These are phyloP conservation scores for Tirmania nivea DNA, from an alignment of 495 filamentous ascomycete species.

Conservation along the genomic window DNA sequence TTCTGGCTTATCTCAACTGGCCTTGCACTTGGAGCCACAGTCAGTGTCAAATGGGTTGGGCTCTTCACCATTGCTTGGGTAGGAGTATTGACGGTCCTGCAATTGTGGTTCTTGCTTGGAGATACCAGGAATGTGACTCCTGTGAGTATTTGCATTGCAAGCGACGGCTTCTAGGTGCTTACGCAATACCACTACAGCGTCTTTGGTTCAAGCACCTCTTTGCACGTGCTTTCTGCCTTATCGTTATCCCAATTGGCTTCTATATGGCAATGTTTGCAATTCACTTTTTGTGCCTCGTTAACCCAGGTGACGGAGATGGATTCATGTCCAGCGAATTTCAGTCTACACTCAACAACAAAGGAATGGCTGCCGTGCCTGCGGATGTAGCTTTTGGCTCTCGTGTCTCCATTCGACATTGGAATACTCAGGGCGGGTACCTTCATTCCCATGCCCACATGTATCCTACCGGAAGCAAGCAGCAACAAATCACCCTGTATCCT, in stretches of 20 bases:
- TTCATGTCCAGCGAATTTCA: slow-evolving; percentile 99
- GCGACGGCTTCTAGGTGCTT: no score
- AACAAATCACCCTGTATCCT: slow-evolving; percentile 93
- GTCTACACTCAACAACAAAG: slow-evolving; percentile 85
- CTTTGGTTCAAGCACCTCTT: slow-evolving; percentile 90
- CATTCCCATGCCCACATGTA: slow-evolving; percentile 97
- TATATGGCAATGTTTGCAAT: slow-evolving; percentile 93
- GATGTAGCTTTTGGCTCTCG: slow-evolving; percentile 79
- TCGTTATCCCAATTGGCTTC: slow-evolving; percentile 70
- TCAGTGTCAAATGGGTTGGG: slow-evolving; percentile 97
- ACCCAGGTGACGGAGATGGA: slow-evolving; percentile 91
- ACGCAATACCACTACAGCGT: slow-evolving; percentile 25
- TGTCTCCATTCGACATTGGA: slow-evolving; percentile 69
- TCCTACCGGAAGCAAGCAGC: slow-evolving; percentile 87
- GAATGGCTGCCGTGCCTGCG: slow-evolving; percentile 82
- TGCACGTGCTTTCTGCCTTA: slow-evolving; percentile 75
- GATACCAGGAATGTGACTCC: slow-evolving; percentile 66
- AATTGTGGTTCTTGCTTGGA: slow-evolving; percentile 85
- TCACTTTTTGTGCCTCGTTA: slow-evolving; percentile 78
- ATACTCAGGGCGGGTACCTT: slow-evolving; percentile 92
- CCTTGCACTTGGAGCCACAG: slow-evolving; percentile 67
- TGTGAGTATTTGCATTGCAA: slow-evolving; percentile 21
- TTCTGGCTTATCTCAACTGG: slow-evolving; percentile 87
- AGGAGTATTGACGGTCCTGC: slow-evolving; percentile 67
- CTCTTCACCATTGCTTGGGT: slow-evolving; percentile 98